phyloP scores from a whole-genome alignment of 2,329 filamentous ascomycete species.

The Didymellaceae sp. region DNA sequence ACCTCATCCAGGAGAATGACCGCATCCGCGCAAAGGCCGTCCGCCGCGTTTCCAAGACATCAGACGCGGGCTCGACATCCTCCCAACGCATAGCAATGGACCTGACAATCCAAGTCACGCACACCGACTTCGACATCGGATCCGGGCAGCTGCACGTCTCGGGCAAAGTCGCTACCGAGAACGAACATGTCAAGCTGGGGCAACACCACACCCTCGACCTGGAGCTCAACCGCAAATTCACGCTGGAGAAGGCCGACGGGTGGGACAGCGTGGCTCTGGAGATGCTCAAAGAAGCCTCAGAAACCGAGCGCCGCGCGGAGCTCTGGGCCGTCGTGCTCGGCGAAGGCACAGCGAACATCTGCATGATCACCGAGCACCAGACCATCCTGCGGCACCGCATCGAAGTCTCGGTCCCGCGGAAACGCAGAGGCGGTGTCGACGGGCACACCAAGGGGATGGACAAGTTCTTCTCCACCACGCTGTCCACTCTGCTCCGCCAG shows the following conservation, averaged over 20 bases:
- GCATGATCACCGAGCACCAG: conserved; percentile 79
- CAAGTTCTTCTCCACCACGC: conserved; percentile 78
- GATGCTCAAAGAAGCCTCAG: conserved; percentile 78
- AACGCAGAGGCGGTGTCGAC: conserved; percentile 65
- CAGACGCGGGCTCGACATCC: conserved; percentile 65
- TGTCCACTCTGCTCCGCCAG: conserved; percentile 77
- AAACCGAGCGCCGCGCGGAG: conserved; percentile 79
- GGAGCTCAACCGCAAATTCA: conserved; percentile 86
- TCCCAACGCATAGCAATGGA: conserved; percentile 70
- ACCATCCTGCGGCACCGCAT: conserved; percentile 76
- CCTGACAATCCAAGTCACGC: conserved; percentile 69
- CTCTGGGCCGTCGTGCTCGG: conserved; percentile 93
- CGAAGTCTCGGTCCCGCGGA: conserved; percentile 71
- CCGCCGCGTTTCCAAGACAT: conserved; percentile 68
- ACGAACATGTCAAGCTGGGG: conserved; percentile 70
- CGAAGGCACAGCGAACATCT: conserved; percentile 83
- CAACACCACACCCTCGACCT: conserved; percentile 79
- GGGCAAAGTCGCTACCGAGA: conserved; percentile 70
- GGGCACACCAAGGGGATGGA: conserved; percentile 75
- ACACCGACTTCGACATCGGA: conserved; percentile 72
- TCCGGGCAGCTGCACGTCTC: conserved; percentile 72
- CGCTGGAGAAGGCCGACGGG: conserved; percentile 77
- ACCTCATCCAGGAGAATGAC: conserved; percentile 71
- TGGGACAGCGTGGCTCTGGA: conserved; percentile 91
- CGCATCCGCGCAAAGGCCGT: conserved; percentile 70